Conservation (phyloP, 1,284 basidiomycete genomes). For the Boletus semigastroideus region DNA sequence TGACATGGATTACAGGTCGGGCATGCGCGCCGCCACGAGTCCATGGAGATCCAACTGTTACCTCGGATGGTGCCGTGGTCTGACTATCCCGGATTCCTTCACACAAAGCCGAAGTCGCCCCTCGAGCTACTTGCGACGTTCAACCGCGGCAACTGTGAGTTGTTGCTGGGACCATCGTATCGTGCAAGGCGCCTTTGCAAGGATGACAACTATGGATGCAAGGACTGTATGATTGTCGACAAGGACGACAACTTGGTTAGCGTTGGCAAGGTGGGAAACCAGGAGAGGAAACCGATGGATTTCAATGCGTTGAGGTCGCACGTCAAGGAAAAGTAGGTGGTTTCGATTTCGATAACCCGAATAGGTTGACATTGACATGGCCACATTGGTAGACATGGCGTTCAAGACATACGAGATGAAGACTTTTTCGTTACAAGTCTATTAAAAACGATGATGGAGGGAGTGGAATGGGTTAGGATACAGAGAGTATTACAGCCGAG, state of each 20-base stretch:
- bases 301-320: conserved; percentile 63
- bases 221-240: conserved; percentile 45
- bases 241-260: background rate
- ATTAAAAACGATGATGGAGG: background rate
- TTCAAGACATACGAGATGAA: conserved; percentile 41
- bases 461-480: background rate
- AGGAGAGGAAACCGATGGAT: conserved; percentile 31
- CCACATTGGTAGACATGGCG: conserved; percentile 38
- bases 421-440: conserved; percentile 33
- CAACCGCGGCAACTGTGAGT: conserved; percentile 32
- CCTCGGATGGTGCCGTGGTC: too few species aligned
- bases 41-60: conserved; percentile 44
- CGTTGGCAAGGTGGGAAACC: background rate
- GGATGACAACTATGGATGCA: conserved; percentile 48
- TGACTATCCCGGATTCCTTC: too few species aligned
- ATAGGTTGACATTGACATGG: background rate
- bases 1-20: conserved; percentile 41
- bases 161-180: conserved; percentile 28
- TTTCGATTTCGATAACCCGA: background rate
- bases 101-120: too few species aligned
- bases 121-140: conserved; percentile 14
- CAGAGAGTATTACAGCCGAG: background rate
- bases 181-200: conserved; percentile 31
- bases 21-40: conserved; percentile 62
- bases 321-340: conserved; percentile 53